phyloP scores from a whole-genome alignment of 2,329 filamentous ascomycete genomes.

The Fusarium bactridioides region DNA sequence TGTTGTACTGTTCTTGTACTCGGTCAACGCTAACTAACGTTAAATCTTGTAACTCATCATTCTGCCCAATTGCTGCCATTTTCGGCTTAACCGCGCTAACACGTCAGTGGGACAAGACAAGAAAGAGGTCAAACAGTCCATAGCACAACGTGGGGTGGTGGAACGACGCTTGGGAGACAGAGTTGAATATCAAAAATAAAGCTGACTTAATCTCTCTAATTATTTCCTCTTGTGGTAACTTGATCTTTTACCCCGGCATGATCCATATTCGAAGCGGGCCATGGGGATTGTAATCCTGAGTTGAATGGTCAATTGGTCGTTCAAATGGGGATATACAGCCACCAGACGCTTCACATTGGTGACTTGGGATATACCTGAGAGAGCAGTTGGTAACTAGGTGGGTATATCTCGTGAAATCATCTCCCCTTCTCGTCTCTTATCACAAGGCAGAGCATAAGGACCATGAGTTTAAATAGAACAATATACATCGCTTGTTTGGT shows the following conservation, averaged over 20 bases:
- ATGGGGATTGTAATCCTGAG: not conserved
- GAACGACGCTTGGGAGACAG: conserved; percentile 4
- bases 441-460: not conserved
- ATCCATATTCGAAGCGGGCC: not conserved
- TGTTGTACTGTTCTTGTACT: conserved; percentile 4
- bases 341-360: not conserved
- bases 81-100: conserved; percentile 6
- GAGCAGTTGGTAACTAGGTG: not conserved
- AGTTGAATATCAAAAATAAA: not conserved
- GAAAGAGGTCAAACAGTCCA: not conserved
- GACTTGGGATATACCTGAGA: not conserved
- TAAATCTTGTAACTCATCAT: not conserved
- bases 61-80: conserved; percentile 25
- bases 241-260: not conserved
- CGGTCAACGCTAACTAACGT: not conserved
- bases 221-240: conserved; percentile 30
- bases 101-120: conserved; percentile 10
- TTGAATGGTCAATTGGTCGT: not conserved
- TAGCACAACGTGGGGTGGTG: conserved; percentile 14
- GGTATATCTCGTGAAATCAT: not conserved
- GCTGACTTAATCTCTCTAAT: conserved; percentile 19
- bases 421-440: not conserved
- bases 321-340: not conserved
- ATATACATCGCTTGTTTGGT: conserved; percentile 12
- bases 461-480: not conserved